These are phyloP conservation scores for Penicillium frequentans DNA, from an alignment of 2,329 filamentous ascomycete species.

Conservation along the genomic window DNA sequence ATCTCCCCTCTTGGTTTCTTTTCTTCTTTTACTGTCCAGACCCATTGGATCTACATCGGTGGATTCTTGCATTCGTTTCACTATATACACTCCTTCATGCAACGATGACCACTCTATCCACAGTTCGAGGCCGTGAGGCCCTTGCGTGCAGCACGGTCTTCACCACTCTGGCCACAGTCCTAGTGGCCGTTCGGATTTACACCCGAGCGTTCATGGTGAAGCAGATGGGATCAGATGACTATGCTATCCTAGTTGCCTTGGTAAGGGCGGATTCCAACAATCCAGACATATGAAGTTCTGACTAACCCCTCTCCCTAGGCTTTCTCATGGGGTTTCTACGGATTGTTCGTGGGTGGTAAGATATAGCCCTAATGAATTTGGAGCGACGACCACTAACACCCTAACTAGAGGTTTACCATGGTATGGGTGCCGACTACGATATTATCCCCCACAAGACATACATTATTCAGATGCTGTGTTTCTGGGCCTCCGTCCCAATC, in stretches of 20 bases:
- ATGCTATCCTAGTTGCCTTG: conserved; percentile 37
- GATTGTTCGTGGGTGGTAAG: conserved; percentile 30
- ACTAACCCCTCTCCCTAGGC: conserved; percentile 5
- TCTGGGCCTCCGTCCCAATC: conserved; percentile 34
- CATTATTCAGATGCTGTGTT: conserved; percentile 30
- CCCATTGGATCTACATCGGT: neutral
- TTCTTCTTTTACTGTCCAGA: neutral
- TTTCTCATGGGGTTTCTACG: conserved; percentile 33
- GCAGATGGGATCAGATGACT: conserved; percentile 39
- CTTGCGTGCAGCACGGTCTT: conserved; percentile 32
- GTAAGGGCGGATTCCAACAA: conserved; percentile 15
- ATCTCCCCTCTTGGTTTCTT: neutral
- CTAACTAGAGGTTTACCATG: conserved; percentile 27
- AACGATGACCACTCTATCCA: conserved; percentile 28
- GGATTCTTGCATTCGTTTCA: neutral
- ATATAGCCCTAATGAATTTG: neutral
- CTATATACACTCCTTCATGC: conserved; percentile 3
- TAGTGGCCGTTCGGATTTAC: conserved; percentile 43
- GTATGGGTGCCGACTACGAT: conserved; percentile 28
- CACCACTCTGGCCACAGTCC: conserved; percentile 30
- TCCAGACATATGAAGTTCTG: neutral
- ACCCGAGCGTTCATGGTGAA: conserved; percentile 36
- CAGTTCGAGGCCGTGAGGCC: conserved; percentile 26
- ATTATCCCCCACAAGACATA: conserved; percentile 19
- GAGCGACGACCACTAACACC: neutral